Evolutionary conservation across 2,329 filamentous ascomycete species (phyloP).

Genomic region (Zymoseptoria tritici): DNA sequence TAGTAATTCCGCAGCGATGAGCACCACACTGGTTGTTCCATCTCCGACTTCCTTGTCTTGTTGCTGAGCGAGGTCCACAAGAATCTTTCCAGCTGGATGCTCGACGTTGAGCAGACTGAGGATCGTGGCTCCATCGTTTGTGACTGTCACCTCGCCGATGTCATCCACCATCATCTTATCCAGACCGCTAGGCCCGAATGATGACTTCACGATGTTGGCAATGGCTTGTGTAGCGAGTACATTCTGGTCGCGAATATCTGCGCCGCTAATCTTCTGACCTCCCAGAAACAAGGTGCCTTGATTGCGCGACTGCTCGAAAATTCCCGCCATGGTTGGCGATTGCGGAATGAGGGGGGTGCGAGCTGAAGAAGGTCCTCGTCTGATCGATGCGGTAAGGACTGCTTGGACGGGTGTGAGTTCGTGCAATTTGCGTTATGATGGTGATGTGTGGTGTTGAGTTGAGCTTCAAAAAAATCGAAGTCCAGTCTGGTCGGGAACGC

Average conservation of each 20-base stretch:
- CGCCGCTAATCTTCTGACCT: conserved; percentile 92
- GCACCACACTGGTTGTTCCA: conserved; percentile 93
- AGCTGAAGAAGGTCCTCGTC: neutral
- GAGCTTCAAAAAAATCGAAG: too few relatives aligned
- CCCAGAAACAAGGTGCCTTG: conserved; percentile 91
- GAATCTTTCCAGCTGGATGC: conserved; percentile 95
- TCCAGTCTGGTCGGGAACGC: too few relatives aligned
- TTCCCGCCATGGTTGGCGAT: conserved; percentile 65
- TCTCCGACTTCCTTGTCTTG: conserved; percentile 99
- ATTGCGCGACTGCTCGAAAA: conserved; percentile 92
- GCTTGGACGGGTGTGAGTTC: too few relatives aligned
- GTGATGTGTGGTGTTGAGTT: too few relatives aligned
- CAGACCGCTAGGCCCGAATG: conserved; percentile 90
- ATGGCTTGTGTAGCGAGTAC: conserved; percentile 94
- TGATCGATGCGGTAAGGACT: too few relatives aligned
- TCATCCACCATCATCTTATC: conserved; percentile 99
- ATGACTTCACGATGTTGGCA: conserved; percentile 97
- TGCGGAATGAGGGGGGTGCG: neutral
- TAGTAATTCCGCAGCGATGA: conserved; percentile 93
- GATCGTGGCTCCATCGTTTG: conserved; percentile 97
- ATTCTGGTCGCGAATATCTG: conserved; percentile 96
- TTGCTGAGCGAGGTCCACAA: conserved; percentile 94
- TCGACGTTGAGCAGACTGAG: conserved; percentile 92
- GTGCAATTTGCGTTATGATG: too few relatives aligned
- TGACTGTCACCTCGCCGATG: conserved; percentile 97